A percentile compares a stretch with the other conserved stretches of the same genome.
These are phyloP conservation scores for Rhazya stricta DNA, from an alignment of 257 asterid species.

Conservation along the genomic window DNA sequence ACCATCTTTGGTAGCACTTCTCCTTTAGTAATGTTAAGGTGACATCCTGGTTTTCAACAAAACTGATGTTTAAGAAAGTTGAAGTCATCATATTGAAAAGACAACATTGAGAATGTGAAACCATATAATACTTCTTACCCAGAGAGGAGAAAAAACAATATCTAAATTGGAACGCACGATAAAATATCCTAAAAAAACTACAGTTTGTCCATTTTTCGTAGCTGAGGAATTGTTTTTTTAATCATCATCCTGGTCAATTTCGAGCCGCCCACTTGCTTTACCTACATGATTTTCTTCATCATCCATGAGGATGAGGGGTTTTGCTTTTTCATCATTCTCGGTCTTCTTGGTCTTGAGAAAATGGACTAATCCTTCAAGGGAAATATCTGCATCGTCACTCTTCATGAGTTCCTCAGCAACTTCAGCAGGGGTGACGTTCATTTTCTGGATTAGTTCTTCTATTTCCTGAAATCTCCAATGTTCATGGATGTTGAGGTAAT, in stretches of 20 bases:
- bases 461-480: background rate
- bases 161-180: too few species aligned
- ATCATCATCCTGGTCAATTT: background rate
- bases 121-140: too few species aligned
- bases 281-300: background rate
- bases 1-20: too few species aligned
- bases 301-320: background rate
- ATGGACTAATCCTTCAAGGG: conserved; percentile 29
- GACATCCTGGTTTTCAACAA: too few species aligned
- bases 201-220: too few species aligned
- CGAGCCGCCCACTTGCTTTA: background rate
- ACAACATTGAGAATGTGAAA: too few species aligned
- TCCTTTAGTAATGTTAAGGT: too few species aligned
- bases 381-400: conserved; percentile 39
- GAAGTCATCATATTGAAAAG: too few species aligned
- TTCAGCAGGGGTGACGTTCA: conserved; percentile 53
- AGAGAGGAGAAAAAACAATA: too few species aligned
- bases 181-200: too few species aligned
- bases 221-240: too few species aligned
- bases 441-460: conserved; percentile 24
- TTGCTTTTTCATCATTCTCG: background rate
- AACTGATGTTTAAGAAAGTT: too few species aligned
- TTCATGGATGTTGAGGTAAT: background rate
- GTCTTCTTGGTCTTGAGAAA: conserved; percentile 21
- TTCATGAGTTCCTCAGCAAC: conserved; percentile 64